These are phyloP conservation scores for Aureobasidium melanogenum DNA, from an alignment of 2,329 filamentous ascomycete species.

Conservation along the genomic window DNA sequence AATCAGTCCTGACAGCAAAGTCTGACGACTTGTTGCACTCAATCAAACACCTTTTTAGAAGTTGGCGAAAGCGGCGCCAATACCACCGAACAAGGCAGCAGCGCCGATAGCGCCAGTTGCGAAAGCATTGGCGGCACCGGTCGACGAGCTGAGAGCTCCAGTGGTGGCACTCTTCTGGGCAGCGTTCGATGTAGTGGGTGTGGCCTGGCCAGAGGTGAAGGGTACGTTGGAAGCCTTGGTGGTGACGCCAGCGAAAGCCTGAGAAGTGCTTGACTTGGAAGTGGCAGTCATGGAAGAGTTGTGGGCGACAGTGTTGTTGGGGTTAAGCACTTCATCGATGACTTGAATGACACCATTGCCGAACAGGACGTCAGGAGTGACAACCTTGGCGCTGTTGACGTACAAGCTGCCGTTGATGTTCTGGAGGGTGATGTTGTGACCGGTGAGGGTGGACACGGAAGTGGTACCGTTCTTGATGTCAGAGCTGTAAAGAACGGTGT, in stretches of 20 bases:
- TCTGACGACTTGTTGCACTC: too few species aligned
- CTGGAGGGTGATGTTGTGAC: constrained; percentile 32
- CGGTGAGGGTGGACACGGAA: constrained; percentile 28
- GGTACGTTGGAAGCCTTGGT: constrained; percentile 38
- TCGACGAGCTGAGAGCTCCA: constrained; percentile 17
- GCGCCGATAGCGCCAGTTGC: not conserved
- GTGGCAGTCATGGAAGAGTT: constrained; percentile 22
- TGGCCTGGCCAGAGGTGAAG: constrained; percentile 47
- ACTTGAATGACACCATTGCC: constrained; percentile 42
- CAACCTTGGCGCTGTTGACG: constrained; percentile 36
- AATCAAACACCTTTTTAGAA: constrained; percentile 9
- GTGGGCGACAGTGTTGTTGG: constrained; percentile 36
- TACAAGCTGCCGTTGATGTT: constrained; percentile 29
- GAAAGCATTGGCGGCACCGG: constrained; percentile 24
- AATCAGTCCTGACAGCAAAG: too few species aligned
- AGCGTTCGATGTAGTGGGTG: constrained; percentile 33
- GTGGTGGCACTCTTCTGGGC: constrained; percentile 16
- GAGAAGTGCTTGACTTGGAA: constrained; percentile 32
- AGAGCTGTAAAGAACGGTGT: constrained; percentile 42
- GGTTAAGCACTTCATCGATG: constrained; percentile 52
- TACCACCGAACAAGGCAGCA: constrained; percentile 27
- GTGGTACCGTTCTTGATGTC: constrained; percentile 10
- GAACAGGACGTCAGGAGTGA: constrained; percentile 34
- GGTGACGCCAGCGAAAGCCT: constrained; percentile 47
- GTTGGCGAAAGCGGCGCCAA: constrained; percentile 33